These are phyloP conservation scores for Microsporum audouinii DNA, from an alignment of 2,329 filamentous ascomycete genomes.

Conservation along the genomic window DNA sequence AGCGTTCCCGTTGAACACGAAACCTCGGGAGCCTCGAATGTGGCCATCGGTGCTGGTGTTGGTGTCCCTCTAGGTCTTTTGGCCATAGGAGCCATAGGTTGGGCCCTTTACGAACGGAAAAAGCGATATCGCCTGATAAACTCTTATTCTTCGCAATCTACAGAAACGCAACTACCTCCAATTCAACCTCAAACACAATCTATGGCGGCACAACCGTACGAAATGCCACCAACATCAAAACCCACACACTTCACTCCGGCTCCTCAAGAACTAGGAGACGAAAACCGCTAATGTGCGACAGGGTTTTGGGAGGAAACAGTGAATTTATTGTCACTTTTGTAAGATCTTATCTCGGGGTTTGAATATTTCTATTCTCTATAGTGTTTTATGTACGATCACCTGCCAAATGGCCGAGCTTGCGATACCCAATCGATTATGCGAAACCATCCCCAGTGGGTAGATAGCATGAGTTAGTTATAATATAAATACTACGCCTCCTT, in stretches of 20 bases:
- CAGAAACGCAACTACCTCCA: background rate
- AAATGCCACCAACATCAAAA: background rate
- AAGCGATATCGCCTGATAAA: background rate
- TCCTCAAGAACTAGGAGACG: background rate
- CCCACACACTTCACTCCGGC: background rate
- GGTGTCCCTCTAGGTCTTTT: slow-evolving; percentile 23
- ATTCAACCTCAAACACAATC: background rate
- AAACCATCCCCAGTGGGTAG: background rate
- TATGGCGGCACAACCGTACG: background rate
- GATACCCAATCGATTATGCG: background rate
- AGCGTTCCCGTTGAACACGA: background rate
- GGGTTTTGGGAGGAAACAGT: background rate
- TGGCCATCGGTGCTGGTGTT: slow-evolving; percentile 21
- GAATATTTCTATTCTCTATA: background rate
- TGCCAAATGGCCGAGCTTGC: background rate
- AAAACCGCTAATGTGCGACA: background rate
- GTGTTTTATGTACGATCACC: background rate
- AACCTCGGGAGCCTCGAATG: slow-evolving; percentile 11
- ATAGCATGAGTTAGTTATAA: background rate
- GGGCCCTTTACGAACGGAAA: slow-evolving; percentile 22
- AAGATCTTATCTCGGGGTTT: background rate
- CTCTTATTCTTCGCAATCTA: background rate
- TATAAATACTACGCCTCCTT: background rate
- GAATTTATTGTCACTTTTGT: background rate
- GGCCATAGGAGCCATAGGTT: slow-evolving; percentile 20